Conservation (phyloP, 2,329 filamentous ascomycete genomes). For the Raffaelea arxii region DNA sequence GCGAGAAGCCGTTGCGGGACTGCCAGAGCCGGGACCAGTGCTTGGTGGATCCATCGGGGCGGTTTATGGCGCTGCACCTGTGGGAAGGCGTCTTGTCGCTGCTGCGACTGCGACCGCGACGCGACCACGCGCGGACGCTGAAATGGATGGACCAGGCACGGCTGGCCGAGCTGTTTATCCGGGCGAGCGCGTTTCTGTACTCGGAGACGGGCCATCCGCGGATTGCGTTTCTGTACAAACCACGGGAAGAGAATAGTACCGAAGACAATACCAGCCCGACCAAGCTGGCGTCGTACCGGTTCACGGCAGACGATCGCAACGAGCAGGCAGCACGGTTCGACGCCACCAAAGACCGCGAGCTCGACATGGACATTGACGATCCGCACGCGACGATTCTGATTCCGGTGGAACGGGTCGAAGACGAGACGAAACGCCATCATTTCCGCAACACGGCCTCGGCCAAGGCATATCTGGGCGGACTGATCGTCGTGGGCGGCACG, state of each 20-base stretch:
- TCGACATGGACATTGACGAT: constrained; percentile 43
- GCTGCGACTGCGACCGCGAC: constrained; percentile 38
- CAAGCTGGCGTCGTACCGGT: constrained; percentile 47
- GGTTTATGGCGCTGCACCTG: constrained; percentile 46
- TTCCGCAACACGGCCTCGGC: constrained; percentile 42
- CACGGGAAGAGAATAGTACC: constrained; percentile 37
- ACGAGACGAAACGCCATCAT: constrained; percentile 47
- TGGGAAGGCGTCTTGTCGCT: constrained; percentile 52
- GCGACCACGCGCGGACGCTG: constrained; percentile 32
- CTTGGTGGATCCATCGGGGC: constrained; percentile 70
- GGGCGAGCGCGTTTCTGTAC: constrained; percentile 46
- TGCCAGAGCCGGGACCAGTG: constrained; percentile 76
- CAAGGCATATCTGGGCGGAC: constrained; percentile 54
- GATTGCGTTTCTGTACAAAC: constrained; percentile 50
- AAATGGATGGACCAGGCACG: constrained; percentile 44
- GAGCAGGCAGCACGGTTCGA: constrained; percentile 45
- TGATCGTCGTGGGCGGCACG: constrained; percentile 71
- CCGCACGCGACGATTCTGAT: constrained; percentile 51
- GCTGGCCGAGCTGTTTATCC: constrained; percentile 50
- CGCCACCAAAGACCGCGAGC: constrained; percentile 42
- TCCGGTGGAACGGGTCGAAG: constrained; percentile 45
- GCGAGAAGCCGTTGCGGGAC: constrained; percentile 58
- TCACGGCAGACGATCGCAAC: constrained; percentile 50
- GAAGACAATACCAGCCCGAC: constrained; percentile 42
- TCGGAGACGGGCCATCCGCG: constrained; percentile 48